A percentile compares a stretch with the other conserved stretches of the same genome.
phyloP scores from a whole-genome alignment of 805 yeast species.

The Yamadazyma paraphyllophila region DNA sequence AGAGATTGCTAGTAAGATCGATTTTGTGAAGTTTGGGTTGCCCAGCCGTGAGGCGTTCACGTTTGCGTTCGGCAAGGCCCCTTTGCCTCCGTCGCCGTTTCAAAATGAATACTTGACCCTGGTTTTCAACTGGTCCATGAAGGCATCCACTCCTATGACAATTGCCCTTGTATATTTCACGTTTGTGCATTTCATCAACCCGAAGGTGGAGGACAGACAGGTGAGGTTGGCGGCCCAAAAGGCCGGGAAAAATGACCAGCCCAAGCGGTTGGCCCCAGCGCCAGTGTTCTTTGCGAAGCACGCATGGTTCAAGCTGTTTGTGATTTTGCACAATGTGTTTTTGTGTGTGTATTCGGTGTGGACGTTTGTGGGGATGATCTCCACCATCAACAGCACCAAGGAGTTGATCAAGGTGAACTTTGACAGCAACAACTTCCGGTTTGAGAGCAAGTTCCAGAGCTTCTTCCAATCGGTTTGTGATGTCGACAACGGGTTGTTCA shows the following conservation, averaged over 20 bases:
- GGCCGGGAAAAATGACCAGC: conserved; percentile 14
- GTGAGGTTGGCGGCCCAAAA: conserved; percentile 19
- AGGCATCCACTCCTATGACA: conserved; percentile 52
- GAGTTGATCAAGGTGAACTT: conserved; percentile 18
- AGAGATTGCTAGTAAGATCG: conserved; percentile 9
- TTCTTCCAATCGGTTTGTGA: conserved; percentile 66
- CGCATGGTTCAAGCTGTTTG: conserved; percentile 49
- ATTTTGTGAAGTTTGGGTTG: conserved; percentile 31
- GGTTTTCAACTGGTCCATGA: conserved; percentile 44
- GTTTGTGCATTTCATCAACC: conserved; percentile 55
- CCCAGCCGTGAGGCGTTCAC: conserved; percentile 33
- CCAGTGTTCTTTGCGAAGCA: conserved; percentile 51
- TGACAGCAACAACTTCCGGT: conserved; percentile 17
- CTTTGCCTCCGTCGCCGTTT: conserved; percentile 37
- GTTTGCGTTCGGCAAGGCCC: conserved; percentile 28
- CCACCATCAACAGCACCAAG: conserved; percentile 45
- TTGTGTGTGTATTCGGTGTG: conserved; percentile 66
- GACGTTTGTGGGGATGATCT: conserved; percentile 67
- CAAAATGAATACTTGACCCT: conserved; percentile 24
- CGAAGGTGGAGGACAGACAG: conserved; percentile 47
- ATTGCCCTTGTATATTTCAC: conserved; percentile 59
- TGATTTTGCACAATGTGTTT: conserved; percentile 57
- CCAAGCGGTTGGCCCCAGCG: conserved; percentile 47
- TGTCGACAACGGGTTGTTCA: conserved; percentile 58
- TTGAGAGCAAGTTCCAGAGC: conserved; percentile 30